Conservation (phyloP, 2,329 filamentous ascomycete genomes). For the Trichoderma asperellum region DNA sequence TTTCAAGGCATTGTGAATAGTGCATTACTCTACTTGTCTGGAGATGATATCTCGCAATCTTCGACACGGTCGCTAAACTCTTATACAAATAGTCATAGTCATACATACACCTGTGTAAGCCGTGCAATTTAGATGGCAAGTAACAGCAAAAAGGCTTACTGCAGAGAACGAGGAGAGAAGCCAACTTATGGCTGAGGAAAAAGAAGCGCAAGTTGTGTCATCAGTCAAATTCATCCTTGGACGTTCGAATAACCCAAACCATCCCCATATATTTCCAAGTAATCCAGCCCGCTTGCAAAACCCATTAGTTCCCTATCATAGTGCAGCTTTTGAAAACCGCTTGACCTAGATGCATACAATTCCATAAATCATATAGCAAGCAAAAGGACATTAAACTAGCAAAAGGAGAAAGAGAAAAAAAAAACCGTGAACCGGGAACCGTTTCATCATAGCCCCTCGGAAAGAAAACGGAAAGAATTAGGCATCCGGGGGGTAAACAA, state of each 20-base stretch:
- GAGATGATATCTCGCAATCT: neutral
- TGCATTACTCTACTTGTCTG: neutral
- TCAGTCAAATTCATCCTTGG: neutral
- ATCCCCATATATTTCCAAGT: neutral
- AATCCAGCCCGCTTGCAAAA: neutral
- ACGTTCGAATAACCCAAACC: neutral
- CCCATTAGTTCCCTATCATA: conserved; percentile 13
- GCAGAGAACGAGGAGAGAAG: neutral
- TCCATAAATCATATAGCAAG: neutral
- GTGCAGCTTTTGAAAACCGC: conserved; percentile 1
- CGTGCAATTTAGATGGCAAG: neutral
- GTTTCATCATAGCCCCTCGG: neutral
- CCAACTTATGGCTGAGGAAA: neutral
- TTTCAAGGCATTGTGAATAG: neutral
- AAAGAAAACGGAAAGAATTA: neutral
- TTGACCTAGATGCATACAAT: conserved; percentile 12
- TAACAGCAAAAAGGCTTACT: neutral
- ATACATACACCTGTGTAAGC: neutral
- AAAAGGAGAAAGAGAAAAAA: neutral
- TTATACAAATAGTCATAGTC: neutral
- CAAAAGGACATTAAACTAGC: neutral
- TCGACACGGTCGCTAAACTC: neutral
- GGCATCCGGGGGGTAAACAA: neutral
- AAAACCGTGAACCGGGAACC: too few relatives aligned
- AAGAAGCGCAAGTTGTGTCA: neutral